These are phyloP conservation scores for Solanum bulbocastanum DNA, from an alignment of 257 asterid species.

Conservation along the genomic window DNA sequence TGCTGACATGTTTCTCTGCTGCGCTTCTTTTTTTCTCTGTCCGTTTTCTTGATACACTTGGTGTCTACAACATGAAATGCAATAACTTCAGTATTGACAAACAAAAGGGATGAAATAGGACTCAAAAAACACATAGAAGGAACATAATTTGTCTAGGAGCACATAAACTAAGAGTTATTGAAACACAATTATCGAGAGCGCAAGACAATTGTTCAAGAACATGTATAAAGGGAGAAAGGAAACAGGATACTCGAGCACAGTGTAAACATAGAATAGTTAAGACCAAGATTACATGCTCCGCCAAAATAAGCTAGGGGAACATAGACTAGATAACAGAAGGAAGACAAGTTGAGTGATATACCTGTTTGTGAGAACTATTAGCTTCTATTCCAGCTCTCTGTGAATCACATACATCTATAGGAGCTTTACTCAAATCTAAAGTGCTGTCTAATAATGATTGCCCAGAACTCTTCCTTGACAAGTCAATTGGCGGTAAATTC, in stretches of 20 bases:
- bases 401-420: constrained; percentile 24
- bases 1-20: constrained; percentile 83
- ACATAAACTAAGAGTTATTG: not conserved
- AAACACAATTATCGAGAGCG: not conserved
- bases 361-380: constrained; percentile 31
- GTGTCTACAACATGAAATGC: not conserved
- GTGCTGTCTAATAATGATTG: constrained; percentile 27
- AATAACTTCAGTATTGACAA: not conserved
- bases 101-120: not conserved
- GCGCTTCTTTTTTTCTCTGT: constrained; percentile 57
- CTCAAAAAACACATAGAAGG: not conserved
- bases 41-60: constrained; percentile 25
- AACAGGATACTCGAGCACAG: not conserved
- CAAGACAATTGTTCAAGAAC: not conserved
- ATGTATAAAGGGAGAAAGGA: not conserved
- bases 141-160: not conserved
- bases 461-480: constrained; percentile 30
- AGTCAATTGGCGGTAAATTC: constrained; percentile 16
- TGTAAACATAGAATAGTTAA: not conserved
- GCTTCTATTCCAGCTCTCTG: constrained; percentile 14
- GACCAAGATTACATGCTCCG: not conserved
- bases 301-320: not conserved
- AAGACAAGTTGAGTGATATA: constrained; percentile 1
- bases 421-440: constrained; percentile 6
- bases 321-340: not conserved